Percentiles rank a stretch among this genome's conserved stretches.
phyloP scores from a whole-genome alignment of 768 basidiomycete genomes.

The Termitomyces sp. region DNA sequence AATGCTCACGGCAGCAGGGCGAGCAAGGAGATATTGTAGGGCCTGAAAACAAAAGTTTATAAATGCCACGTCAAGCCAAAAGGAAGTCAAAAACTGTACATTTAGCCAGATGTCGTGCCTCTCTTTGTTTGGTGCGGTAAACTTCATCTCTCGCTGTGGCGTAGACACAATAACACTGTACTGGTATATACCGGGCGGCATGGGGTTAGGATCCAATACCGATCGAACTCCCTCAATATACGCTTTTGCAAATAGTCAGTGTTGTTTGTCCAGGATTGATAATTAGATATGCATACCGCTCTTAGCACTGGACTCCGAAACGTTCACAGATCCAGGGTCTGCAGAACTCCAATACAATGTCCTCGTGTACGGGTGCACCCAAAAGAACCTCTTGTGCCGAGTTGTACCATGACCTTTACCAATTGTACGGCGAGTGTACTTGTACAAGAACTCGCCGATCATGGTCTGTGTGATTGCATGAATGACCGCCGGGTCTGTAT shows the following conservation, averaged over 20 bases:
- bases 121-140: conserved; percentile 94
- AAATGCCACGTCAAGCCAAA: conserved; percentile 3
- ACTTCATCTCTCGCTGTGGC: conserved; percentile 94
- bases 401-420: conserved; percentile 89
- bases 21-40: conserved; percentile 81
- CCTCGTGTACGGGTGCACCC: conserved; percentile 99
- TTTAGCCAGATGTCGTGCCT: conserved; percentile 96
- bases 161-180: conserved; percentile 93
- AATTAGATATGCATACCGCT: conserved; percentile 64
- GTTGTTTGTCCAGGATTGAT: neutral
- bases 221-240: conserved; percentile 90
- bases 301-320: conserved; percentile 92
- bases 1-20: conserved; percentile 46
- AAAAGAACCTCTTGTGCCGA: conserved; percentile 94
- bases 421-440: conserved; percentile 87
- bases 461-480: conserved; percentile 99
- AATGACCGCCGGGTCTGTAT: conserved; percentile 85
- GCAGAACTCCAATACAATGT: conserved; percentile 95
- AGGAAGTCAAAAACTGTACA: conserved; percentile 30
- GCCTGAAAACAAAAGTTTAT: conserved; percentile 46
- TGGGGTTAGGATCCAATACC: conserved; percentile 93
- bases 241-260: conserved; percentile 40
- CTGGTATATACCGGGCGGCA: conserved; percentile 89
- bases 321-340: conserved; percentile 86
- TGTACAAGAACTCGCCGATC: conserved; percentile 98